phyloP scores from a whole-genome alignment of 768 basidiomycete genomes.

The Pholiota microspora region DNA sequence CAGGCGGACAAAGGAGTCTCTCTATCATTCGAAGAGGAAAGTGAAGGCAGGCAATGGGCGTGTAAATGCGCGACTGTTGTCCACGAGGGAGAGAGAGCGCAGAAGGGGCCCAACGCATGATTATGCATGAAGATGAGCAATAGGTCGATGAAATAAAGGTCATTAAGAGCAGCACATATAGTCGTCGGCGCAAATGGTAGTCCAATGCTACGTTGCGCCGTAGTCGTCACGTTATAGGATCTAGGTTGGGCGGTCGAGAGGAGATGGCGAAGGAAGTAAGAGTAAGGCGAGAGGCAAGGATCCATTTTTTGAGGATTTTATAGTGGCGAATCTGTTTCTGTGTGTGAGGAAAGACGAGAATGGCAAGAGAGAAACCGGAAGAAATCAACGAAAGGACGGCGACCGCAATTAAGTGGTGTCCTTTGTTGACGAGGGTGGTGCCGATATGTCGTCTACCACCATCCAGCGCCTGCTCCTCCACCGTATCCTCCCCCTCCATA shows the following conservation, averaged over 20 bases:
- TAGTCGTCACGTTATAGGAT: constrained; percentile 18
- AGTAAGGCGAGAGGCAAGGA: constrained; percentile 5
- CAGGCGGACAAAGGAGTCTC: constrained; percentile 15
- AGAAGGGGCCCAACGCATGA: constrained; percentile 2
- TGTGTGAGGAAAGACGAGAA: constrained; percentile 10
- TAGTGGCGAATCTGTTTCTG: constrained; percentile 30
- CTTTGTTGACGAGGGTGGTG: constrained; percentile 8
- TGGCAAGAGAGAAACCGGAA: constrained; percentile 10
- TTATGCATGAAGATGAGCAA: constrained; percentile 16
- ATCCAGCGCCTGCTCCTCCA: constrained; percentile 33
- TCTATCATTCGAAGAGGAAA: constrained; percentile 16
- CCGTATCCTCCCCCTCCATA: constrained; percentile 29
- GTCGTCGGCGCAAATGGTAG: constrained; percentile 11
- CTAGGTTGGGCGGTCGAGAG: constrained; percentile 20
- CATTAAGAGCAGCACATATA: constrained; percentile 22
- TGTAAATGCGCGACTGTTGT: no score
- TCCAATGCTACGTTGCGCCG: neutral
- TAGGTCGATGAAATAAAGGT: constrained; percentile 9
- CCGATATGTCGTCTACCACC: constrained; percentile 38
- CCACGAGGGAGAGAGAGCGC: neutral
- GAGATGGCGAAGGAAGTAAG: constrained; percentile 13
- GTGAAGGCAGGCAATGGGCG: neutral
- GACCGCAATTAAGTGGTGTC: constrained; percentile 14
- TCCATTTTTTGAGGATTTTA: constrained; percentile 27
- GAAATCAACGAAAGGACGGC: constrained; percentile 12